Conservation (phyloP, 257 asterid species). For the Solanum lycopersicoides region DNA sequence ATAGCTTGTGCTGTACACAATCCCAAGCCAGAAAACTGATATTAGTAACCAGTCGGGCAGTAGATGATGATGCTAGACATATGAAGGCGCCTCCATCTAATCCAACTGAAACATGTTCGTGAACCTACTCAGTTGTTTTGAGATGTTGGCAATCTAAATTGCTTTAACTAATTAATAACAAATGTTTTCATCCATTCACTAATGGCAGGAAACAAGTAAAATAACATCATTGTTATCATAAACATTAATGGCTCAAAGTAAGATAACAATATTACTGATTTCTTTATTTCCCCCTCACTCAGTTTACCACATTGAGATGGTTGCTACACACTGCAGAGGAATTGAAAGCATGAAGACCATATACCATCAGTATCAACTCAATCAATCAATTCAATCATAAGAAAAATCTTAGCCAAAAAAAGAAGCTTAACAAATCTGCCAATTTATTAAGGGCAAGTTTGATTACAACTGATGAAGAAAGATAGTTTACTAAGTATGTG, state of each 20-base stretch:
- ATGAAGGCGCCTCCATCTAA: not conserved
- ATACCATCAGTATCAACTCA: not conserved
- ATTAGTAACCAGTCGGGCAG: not conserved
- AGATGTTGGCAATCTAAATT: not conserved
- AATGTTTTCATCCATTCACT: not conserved
- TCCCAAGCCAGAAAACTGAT: not conserved
- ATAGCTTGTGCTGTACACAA: not conserved
- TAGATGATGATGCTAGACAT: not conserved
- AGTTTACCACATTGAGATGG: not conserved
- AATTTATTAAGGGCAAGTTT: not conserved
- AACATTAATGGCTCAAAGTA: not conserved
- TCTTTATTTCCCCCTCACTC: not conserved
- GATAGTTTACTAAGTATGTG: not conserved
- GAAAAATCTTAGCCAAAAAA: not conserved
- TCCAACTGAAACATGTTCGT: not conserved
- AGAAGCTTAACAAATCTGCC: not conserved
- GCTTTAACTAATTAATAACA: not conserved
- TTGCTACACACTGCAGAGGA: not conserved
- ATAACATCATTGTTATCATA: not conserved
- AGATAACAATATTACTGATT: not conserved
- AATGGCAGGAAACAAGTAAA: not conserved
- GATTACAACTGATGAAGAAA: not conserved
- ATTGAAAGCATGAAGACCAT: not conserved
- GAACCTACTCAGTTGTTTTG: not conserved
- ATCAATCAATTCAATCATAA: not conserved